A percentile compares a stretch with the other conserved stretches of the same genome.
These are phyloP conservation scores for Talaromyces islandicus DNA, from an alignment of 2,329 filamentous ascomycete genomes.

Conservation along the genomic window DNA sequence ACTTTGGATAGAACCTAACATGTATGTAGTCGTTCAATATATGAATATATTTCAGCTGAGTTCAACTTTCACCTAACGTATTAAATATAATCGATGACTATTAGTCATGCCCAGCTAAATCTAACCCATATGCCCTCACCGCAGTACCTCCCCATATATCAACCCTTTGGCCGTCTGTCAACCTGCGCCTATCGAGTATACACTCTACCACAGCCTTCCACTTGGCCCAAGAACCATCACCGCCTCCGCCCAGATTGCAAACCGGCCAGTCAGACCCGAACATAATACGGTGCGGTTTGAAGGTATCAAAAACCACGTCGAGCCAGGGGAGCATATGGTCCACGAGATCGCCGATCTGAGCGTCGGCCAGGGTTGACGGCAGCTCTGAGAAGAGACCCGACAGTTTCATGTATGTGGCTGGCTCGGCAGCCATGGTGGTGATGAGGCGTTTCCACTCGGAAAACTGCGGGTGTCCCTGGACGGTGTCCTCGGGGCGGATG, in stretches of 20 bases:
- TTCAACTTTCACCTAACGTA: not conserved
- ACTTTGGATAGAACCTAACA: not conserved
- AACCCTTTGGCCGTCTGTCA: slow-evolving; percentile 56
- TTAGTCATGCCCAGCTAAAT: not conserved
- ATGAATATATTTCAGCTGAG: not conserved
- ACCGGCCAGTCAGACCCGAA: slow-evolving; percentile 94
- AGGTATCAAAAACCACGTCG: slow-evolving; percentile 63
- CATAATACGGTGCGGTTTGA: slow-evolving; percentile 69
- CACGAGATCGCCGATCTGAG: slow-evolving; percentile 35
- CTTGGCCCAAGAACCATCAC: slow-evolving; percentile 59
- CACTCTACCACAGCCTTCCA: slow-evolving; percentile 68
- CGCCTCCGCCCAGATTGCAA: slow-evolving; percentile 63
- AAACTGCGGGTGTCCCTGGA: slow-evolving; percentile 48
- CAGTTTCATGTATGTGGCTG: slow-evolving; percentile 81
- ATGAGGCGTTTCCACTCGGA: slow-evolving; percentile 65
- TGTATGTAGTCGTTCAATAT: not conserved
- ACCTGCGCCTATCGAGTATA: slow-evolving; percentile 47
- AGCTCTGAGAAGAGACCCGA: slow-evolving; percentile 81
- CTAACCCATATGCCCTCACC: slow-evolving; percentile 57
- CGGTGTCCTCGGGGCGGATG: slow-evolving; percentile 34
- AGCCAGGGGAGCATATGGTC: slow-evolving; percentile 64
- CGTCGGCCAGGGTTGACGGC: slow-evolving; percentile 21
- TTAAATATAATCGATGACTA: not conserved
- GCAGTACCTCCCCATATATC: slow-evolving; percentile 70
- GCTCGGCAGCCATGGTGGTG: slow-evolving; percentile 58